Base-by-base conservation (phyloP, 148 eudicot genomes). In the Talinum fruticosum region DNA sequence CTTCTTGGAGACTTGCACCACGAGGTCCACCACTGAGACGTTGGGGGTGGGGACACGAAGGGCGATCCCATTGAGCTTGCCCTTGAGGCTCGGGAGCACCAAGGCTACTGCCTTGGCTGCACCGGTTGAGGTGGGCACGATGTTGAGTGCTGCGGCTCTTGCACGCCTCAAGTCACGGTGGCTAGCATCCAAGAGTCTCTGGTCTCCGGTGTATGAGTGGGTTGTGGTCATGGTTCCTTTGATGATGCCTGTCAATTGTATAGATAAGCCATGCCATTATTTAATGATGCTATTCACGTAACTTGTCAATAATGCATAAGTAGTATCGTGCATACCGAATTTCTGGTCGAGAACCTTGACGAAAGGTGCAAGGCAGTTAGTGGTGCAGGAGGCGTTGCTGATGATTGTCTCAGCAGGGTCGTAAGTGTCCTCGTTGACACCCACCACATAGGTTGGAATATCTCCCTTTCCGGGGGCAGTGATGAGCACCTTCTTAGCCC, bases 171-270 rank as follows among this genome's bases (percentile, higher is more conserved):
- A 85, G 77, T 96, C 99, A 79, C 99, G 84, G 94, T 96, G 99
- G 85, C 99, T 96, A 2, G 99, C 99, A 54, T 96, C 99, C 0
- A 96, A 91, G 66, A 96, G 92, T 81, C 99, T 83, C 53, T 96
- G 99, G 91, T 96, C 99, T 53, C 99, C 99, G 2, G 99, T 96
- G 89, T 96, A 96, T 30, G 99, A 96, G 89, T 96, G 99, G 64
- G 99, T 96, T 10, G 99, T 93, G 21, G 99, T 96, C 99, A 96
- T 96, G 38, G 99, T 96, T 81, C 99, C 99, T 86, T 96, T 96
- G 66, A 96, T 96, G 73, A 96, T 93, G 35, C 97, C 98, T 94
- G 70, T 35, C 74, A 24, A 51, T 62, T 59, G 47, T 41, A 41
- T 41, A 41, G 47, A 41, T 14, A 41, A 8, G 12, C 47, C 7